Evolutionary conservation across 345 rosid genomes (phyloP).

Genomic region (Excoecaria cochinchinensis): DNA sequence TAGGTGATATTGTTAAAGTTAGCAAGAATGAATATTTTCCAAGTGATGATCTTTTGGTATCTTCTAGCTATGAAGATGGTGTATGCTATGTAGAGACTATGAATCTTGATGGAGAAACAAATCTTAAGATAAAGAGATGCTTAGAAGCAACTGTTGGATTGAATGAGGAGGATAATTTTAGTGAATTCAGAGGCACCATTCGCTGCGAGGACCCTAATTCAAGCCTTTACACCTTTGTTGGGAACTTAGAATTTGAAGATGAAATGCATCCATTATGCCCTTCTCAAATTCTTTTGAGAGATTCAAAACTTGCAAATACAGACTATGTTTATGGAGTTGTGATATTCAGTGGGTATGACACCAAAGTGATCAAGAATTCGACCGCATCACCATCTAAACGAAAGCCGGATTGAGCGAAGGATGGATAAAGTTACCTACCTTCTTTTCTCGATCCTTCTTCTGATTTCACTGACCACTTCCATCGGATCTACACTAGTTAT

Average conservation of each 20-base stretch:
- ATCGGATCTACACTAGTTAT: constrained; percentile 41
- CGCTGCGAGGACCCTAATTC: constrained; percentile 81
- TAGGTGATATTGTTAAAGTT: constrained; percentile 68
- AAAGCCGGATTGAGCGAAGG: constrained; percentile 60
- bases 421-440: constrained; percentile 68
- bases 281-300: constrained; percentile 77
- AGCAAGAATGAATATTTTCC: constrained; percentile 65
- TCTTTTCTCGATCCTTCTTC: constrained; percentile 51
- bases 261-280: constrained; percentile 47
- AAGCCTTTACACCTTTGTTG: constrained; percentile 63
- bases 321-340: constrained; percentile 61
- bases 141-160: constrained; percentile 50
- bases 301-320: constrained; percentile 75
- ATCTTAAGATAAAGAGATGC: constrained; percentile 61
- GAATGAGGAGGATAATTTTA: constrained; percentile 49
- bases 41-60: constrained; percentile 57
- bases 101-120: constrained; percentile 85
- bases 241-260: constrained; percentile 52
- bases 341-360: constrained; percentile 67
- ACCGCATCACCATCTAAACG: constrained; percentile 71
- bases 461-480: constrained; percentile 53
- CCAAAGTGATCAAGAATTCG: constrained; percentile 60
- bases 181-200: constrained; percentile 38
- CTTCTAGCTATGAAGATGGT: constrained; percentile 75
- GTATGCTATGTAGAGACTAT: constrained; percentile 82